Evolutionary conservation across 129 eudicot species (phyloP).

Genomic region (Kitagawia praeruptora): DNA sequence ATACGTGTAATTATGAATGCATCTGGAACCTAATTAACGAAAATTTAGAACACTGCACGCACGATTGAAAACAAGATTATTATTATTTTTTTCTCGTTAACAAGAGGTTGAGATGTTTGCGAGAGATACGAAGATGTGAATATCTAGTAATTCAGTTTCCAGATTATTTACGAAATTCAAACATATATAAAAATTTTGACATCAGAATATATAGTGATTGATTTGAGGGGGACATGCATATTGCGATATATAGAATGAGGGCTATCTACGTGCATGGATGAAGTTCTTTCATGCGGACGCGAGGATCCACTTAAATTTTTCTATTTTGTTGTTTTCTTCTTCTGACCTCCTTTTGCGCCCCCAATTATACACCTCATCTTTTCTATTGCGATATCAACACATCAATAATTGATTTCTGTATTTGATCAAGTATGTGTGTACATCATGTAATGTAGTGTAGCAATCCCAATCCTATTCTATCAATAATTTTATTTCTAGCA

Average conservation of each 20-base stretch:
- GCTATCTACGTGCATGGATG: not conserved
- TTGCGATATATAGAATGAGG: not conserved
- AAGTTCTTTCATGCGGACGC: slow-evolving; percentile 4
- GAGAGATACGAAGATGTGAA: too few relatives aligned
- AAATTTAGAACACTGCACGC: too few relatives aligned
- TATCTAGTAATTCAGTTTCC: too few relatives aligned
- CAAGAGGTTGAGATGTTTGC: too few relatives aligned
- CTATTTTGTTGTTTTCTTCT: not conserved
- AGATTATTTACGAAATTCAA: too few relatives aligned
- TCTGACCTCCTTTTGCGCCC: not conserved
- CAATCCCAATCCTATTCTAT: too few relatives aligned
- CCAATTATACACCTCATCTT: not conserved
- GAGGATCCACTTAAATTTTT: not conserved
- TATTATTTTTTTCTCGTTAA: too few relatives aligned
- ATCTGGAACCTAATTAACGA: too few relatives aligned
- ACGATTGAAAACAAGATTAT: too few relatives aligned
- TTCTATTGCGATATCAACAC: not conserved
- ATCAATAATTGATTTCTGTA: not conserved
- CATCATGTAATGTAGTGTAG: too few relatives aligned
- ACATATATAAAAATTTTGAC: not conserved
- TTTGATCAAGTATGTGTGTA: not conserved
- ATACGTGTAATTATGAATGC: too few relatives aligned
- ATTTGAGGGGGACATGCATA: not conserved
- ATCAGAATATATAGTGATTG: not conserved
- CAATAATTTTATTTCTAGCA: not conserved